Base-by-base conservation (phyloP, 768 basidiomycete species). In the Hydnomerulius pinastri region DNA sequence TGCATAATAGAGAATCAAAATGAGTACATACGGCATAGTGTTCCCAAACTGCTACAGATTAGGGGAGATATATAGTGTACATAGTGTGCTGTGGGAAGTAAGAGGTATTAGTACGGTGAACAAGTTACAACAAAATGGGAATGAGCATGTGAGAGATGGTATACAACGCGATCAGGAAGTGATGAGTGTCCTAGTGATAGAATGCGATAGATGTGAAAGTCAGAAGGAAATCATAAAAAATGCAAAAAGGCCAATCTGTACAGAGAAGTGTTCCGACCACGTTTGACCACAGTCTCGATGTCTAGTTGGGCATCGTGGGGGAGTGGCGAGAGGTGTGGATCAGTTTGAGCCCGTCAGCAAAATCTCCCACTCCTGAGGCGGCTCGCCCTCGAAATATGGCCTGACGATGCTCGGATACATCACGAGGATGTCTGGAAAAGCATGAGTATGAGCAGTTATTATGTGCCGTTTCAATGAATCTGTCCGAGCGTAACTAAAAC, bases 391-490 rank as follows among this genome's bases (percentile, higher is more conserved):
- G 28, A n/a, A 1, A 18, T 18, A 20, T 9, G 28, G 28, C 2
- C 13, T 18, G 28, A 43, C 27, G 18, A 43, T 17, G 17, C 20
- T 17, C 17, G 27, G 27, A 18, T 12, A 20, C 1, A 11, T 30
- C 24, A 18, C 9, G 2, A 25, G 30, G 27, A 43, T 30, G 8
- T 3, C 8, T 12, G n/a, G n/a, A 13, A 6, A 43, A 4, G 6
- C 10, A 4, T 21, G 6, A 10, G 9, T 0, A 10, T 43, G 42
- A 18, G 12, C 17, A n/a, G 28, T 25, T 1, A 13, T 12, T 4
- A 43, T 30, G 42, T 43, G 42, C 4, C 42, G 42, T 28, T 43
- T 43, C 15, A 43, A 25, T 12, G 42, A 43, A 43, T 43, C 42
- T 30, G 28, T 43, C 18, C 42, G 28, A 10, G 42, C 17, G 9